A percentile compares a stretch with the other conserved stretches of the same genome.
Conservation (phyloP, 306 rosid species). For the Crotalaria pallida region DNA sequence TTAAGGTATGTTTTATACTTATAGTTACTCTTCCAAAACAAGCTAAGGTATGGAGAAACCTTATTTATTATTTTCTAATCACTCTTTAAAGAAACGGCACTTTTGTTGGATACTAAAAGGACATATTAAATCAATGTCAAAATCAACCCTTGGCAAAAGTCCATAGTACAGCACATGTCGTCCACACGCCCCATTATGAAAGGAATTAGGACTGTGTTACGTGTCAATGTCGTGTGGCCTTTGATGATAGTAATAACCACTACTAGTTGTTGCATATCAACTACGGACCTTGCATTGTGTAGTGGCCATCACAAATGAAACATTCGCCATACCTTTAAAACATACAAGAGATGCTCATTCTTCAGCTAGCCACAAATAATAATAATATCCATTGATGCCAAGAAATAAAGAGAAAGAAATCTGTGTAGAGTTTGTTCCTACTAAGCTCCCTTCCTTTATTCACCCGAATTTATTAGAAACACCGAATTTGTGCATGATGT, state of each 20-base stretch:
- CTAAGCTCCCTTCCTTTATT: background rate
- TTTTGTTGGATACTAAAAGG: background rate
- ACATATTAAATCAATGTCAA: slow-evolving; percentile 16
- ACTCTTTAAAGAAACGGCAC: background rate
- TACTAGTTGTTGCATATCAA: background rate
- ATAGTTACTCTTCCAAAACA: background rate
- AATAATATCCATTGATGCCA: slow-evolving; percentile 24
- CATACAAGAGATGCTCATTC: slow-evolving; percentile 8
- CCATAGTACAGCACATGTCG: slow-evolving; percentile 21
- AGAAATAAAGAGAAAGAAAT: background rate
- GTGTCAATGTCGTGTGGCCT: background rate
- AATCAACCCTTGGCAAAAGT: background rate
- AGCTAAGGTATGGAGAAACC: too few relatives aligned
- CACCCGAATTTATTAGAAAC: background rate
- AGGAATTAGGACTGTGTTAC: background rate
- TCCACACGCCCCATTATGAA: slow-evolving; percentile 23
- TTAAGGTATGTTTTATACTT: too few relatives aligned
- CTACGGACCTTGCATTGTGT: background rate
- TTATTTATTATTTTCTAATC: background rate
- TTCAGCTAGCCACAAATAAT: slow-evolving; percentile 20
- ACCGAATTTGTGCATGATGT: slow-evolving; percentile 34
- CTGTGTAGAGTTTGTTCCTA: background rate
- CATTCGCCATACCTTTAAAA: slow-evolving; percentile 18
- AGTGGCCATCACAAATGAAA: slow-evolving; percentile 1
- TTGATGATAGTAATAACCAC: background rate